Evolutionary conservation across 352 stramenopile genomes (phyloP).

Genomic region (Achlya hypogyna): DNA sequence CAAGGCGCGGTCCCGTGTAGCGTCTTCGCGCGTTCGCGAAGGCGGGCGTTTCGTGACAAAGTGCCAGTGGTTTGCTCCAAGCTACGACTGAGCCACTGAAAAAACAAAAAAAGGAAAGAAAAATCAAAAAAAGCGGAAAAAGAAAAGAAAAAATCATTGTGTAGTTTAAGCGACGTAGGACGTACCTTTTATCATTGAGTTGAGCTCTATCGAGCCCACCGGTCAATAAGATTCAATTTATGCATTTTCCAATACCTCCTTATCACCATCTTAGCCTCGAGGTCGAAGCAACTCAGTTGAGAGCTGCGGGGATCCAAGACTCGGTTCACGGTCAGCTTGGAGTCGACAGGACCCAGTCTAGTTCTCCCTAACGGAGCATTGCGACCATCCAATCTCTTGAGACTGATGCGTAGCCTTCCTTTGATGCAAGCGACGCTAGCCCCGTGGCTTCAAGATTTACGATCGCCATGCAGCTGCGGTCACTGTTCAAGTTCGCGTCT

Average conservation of each 20-base stretch:
- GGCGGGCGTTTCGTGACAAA: slow-evolving; percentile 75
- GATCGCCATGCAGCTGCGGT: too few species aligned
- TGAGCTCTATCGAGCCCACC: background rate
- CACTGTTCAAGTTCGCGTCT: too few species aligned
- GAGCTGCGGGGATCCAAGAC: too few species aligned
- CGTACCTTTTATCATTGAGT: background rate
- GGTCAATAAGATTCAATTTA: background rate
- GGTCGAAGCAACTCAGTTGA: too few species aligned
- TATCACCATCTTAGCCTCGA: too few species aligned
- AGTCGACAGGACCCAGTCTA: too few species aligned
- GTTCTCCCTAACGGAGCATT: too few species aligned
- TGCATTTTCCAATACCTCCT: background rate
- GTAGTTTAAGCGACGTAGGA: background rate
- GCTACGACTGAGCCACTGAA: slow-evolving; percentile 26
- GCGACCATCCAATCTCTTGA: too few species aligned
- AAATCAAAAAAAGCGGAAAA: slow-evolving; percentile 3
- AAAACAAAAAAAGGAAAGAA: slow-evolving; percentile 15
- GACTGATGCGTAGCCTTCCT: too few species aligned
- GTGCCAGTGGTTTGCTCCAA: slow-evolving; percentile 55
- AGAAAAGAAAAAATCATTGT: background rate
- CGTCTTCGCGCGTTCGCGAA: slow-evolving; percentile 69
- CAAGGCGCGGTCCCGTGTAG: slow-evolving; percentile 65
- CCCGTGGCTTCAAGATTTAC: too few species aligned
- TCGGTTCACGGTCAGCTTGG: too few species aligned
- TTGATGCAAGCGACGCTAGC: too few species aligned